phyloP scores from a whole-genome alignment of 228 moss, liverwort and hornwort species.

The Sphagnum magellanicum region DNA sequence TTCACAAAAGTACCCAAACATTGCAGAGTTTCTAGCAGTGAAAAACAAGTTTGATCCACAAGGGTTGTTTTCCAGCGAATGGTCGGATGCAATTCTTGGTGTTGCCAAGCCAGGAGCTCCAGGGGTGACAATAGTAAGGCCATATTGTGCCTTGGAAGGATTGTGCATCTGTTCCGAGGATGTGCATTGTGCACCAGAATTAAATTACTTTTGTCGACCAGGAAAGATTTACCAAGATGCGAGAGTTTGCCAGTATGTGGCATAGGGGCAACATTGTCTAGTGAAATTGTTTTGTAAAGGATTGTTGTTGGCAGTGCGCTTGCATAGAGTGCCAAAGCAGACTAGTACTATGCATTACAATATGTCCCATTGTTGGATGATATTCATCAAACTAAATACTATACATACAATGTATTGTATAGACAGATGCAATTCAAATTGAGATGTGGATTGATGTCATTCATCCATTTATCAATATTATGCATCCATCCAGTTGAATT shows the following conservation, averaged over 20 bases:
- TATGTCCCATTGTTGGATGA: too few relatives aligned
- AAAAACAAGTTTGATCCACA: conserved; percentile 28
- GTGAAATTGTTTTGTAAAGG: background rate
- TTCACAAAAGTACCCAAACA: conserved; percentile 6
- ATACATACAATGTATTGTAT: too few relatives aligned
- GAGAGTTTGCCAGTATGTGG: conserved; percentile 19
- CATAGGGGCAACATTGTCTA: background rate
- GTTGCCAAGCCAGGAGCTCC: background rate
- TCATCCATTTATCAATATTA: too few relatives aligned
- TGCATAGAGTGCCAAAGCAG: too few relatives aligned
- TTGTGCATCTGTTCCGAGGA: conserved; percentile 26
- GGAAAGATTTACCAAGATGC: conserved; percentile 18
- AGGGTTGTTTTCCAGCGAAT: conserved; percentile 39
- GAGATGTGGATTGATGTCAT: too few relatives aligned
- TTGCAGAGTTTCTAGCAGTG: conserved; percentile 15
- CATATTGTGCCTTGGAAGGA: conserved; percentile 32
- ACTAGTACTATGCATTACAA: too few relatives aligned
- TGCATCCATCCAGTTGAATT: too few relatives aligned
- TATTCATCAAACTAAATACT: too few relatives aligned
- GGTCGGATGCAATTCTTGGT: conserved; percentile 47
- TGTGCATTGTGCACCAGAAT: conserved; percentile 16
- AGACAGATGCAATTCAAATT: too few relatives aligned
- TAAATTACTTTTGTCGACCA: conserved; percentile 17
- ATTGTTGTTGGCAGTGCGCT: background rate
- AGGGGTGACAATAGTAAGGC: background rate